Base-by-base conservation (phyloP, 805 yeast genomes). In the Dipodascus geniculatus region DNA sequence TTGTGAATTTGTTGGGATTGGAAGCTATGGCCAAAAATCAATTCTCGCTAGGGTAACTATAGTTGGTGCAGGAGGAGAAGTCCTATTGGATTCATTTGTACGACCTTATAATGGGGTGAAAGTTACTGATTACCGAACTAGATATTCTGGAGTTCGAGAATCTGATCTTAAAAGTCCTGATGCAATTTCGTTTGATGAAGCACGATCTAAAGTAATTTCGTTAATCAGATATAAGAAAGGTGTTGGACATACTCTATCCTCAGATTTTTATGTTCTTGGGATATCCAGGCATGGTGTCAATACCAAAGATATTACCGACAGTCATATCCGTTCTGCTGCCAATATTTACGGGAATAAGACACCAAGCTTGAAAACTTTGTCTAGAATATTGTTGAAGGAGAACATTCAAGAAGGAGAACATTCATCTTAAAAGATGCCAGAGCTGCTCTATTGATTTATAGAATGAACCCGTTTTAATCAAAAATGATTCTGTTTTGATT, bases 1-100 rank as follows among this genome's bases (percentile, higher is more conserved):
- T 68, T 89, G 97, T 71, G 98, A 90, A 62, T 89, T 90, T 72
- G 97, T 90, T 1, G 96, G 96, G 9, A 83, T 85, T 1, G 96
- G 96, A 0, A 78, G 77, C 3, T 82, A 81, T 9, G 14, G 11
- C 14, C 55, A 64, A 9, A 62, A 63, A 38, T 81, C 88, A 3
- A 91, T 82, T 1, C 71, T 90, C 16, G 97, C 96, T 0, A 75
- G 97, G 59, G 93, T 89, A 0, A 87, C 96, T 0, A 71, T 90
- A 11, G 96, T 91, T 2, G 88, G 90, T 64, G 87, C 75, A 65
- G 83, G 78, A 62, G 96, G 97, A 0, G 78, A 79, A 58, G 74
- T 79, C 0, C 63, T 90, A 0, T 72, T 82, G 56, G 97, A 90
- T 66, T 71, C 75, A 42, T 90, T 74, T 69, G 96, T 90, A 2